phyloP scores from a whole-genome alignment of 768 basidiomycete species.

The Saitozyma podzolica region DNA sequence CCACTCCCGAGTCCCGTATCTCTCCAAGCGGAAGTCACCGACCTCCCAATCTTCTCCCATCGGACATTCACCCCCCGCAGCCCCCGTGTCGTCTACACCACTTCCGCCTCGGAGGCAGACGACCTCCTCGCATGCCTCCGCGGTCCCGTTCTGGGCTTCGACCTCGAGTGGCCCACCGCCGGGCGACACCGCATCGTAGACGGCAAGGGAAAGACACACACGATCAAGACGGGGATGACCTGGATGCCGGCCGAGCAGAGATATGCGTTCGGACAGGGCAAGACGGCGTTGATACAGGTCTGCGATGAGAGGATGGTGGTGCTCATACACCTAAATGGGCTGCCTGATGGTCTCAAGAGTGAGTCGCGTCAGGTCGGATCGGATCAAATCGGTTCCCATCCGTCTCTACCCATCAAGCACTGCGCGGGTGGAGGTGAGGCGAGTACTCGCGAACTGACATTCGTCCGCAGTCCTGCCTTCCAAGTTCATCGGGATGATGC shows the following conservation, averaged over 20 bases:
- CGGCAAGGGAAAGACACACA: conserved; percentile 1
- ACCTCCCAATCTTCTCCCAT: conserved; percentile 25
- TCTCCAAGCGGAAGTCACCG: not conserved
- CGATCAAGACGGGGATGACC: conserved; percentile 2
- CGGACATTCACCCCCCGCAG: conserved; percentile 11
- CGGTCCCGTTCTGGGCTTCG: conserved; percentile 43
- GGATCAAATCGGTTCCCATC: too few relatives aligned
- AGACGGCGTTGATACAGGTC: conserved; percentile 23
- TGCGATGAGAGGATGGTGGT: conserved; percentile 23
- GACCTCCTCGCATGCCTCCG: conserved; percentile 36
- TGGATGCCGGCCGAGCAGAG: conserved; percentile 12
- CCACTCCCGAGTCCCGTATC: not conserved
- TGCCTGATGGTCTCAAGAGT: too few relatives aligned
- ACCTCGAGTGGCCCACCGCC: conserved; percentile 48
- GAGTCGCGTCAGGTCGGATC: too few relatives aligned
- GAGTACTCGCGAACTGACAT: not conserved
- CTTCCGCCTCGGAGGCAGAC: conserved; percentile 33
- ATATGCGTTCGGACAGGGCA: conserved; percentile 26
- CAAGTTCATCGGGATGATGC: conserved; percentile 29
- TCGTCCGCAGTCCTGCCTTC: conserved; percentile 25
- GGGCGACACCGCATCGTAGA: conserved; percentile 9
- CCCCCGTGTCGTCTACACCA: conserved; percentile 42
- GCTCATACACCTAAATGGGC: conserved; percentile 21
- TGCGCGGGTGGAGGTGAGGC: not conserved
- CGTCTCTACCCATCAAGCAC: not conserved